phyloP scores from a whole-genome alignment of 176 grass and related monocot genomes.

The Typha latifolia region DNA sequence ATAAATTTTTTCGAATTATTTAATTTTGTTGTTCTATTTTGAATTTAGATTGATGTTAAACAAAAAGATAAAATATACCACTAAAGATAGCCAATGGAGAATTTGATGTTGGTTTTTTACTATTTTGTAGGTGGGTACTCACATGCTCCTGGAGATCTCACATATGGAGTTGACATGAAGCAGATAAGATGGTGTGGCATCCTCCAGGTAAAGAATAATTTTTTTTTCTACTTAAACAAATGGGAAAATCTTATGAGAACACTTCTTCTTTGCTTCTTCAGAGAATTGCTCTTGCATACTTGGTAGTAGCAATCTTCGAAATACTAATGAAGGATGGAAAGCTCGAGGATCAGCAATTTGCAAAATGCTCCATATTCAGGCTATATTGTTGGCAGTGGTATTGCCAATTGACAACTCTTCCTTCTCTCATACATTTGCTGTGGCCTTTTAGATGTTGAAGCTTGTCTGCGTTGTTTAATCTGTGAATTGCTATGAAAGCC shows the following conservation, averaged over 20 bases:
- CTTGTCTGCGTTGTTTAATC: too few relatives aligned
- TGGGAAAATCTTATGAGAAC: neutral
- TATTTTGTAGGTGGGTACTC: constrained; percentile 64
- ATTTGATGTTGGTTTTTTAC: neutral
- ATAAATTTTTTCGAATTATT: neutral
- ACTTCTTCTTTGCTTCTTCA: constrained; percentile 11
- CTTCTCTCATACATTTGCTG: too few relatives aligned
- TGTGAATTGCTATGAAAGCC: too few relatives aligned
- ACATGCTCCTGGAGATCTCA: constrained; percentile 66
- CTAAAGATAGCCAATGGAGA: too few relatives aligned
- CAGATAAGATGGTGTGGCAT: constrained; percentile 84
- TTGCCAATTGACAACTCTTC: neutral
- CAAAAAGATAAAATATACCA: too few relatives aligned
- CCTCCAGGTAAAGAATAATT: constrained; percentile 39
- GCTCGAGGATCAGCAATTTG: constrained; percentile 42
- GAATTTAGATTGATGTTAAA: neutral
- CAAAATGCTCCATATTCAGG: constrained; percentile 51
- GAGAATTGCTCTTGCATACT: constrained; percentile 87
- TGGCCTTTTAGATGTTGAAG: too few relatives aligned
- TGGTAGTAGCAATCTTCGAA: constrained; percentile 68
- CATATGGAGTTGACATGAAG: constrained; percentile 80
- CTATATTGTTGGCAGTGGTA: constrained; percentile 68
- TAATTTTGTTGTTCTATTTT: neutral
- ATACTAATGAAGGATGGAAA: constrained; percentile 59
- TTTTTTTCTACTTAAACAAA: neutral